A percentile compares a stretch with the other conserved stretches of the same genome.
These are phyloP conservation scores for Erigeron philadelphicus DNA, from an alignment of 140 eudicot species.

Conservation along the genomic window DNA sequence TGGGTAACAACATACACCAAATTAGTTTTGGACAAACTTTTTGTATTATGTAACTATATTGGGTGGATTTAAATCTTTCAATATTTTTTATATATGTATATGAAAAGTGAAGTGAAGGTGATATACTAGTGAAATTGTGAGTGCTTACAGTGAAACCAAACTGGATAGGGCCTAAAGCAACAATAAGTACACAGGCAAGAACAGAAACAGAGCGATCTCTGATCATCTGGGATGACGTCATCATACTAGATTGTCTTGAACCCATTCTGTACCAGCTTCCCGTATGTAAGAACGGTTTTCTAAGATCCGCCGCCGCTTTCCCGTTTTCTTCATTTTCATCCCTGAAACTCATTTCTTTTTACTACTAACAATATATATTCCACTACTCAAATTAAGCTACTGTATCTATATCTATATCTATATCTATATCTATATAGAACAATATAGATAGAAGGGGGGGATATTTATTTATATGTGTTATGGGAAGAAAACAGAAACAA, in stretches of 20 bases:
- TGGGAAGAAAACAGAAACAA: neutral
- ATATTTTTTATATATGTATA: too few species aligned
- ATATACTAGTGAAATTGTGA: too few species aligned
- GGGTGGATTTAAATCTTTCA: too few species aligned
- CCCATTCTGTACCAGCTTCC: slow-evolving; percentile 98
- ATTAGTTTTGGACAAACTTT: too few species aligned
- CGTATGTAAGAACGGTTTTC: slow-evolving; percentile 83
- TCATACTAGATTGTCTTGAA: slow-evolving; percentile 72
- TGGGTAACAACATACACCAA: too few species aligned
- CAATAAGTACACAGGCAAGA: slow-evolving; percentile 80
- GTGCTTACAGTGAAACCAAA: slow-evolving; percentile 81
- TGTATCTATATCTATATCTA: neutral
- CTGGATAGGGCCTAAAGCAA: slow-evolving; percentile 88
- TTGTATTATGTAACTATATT: too few species aligned
- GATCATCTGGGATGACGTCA: slow-evolving; percentile 74
- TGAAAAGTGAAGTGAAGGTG: too few species aligned
- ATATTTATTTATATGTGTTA: too few species aligned
- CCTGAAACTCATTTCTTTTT: slow-evolving; percentile 51
- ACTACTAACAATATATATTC: too few species aligned
- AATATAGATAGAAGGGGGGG: too few species aligned
- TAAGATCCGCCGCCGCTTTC: slow-evolving; percentile 33
- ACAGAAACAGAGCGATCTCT: slow-evolving; percentile 82
- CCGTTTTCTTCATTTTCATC: slow-evolving; percentile 57
- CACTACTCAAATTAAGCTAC: too few species aligned
- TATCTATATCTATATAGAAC: too few species aligned